A percentile compares a stretch with the other conserved stretches of the same genome.
These are phyloP conservation scores for Scenedesmus sp. DNA, from an alignment of 163 green algal species.

Conservation along the genomic window DNA sequence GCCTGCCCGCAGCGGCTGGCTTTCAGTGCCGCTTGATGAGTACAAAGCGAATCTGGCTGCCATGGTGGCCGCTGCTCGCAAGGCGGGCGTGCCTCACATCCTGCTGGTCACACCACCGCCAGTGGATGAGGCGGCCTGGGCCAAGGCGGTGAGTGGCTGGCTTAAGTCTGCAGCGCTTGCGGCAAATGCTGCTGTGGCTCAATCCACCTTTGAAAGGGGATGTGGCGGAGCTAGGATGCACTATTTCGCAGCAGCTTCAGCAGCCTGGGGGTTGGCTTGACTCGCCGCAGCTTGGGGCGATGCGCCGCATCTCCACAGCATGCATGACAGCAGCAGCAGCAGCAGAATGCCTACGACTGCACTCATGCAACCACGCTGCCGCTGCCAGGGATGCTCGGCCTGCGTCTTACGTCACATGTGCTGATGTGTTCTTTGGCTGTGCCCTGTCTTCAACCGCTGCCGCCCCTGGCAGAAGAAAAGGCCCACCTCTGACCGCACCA, in stretches of 20 bases:
- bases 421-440: neutral
- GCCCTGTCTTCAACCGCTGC: neutral
- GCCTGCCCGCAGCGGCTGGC: neutral
- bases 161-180: too few relatives aligned
- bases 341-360: too few relatives aligned
- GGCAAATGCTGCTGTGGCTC: too few relatives aligned
- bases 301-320: too few relatives aligned
- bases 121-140: conserved; percentile 68
- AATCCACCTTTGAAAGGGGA: too few relatives aligned
- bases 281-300: too few relatives aligned
- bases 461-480: neutral
- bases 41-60: conserved; percentile 79
- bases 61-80: conserved; percentile 72
- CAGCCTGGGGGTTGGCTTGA: too few relatives aligned
- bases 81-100: conserved; percentile 58
- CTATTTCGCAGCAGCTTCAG: too few relatives aligned
- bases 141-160: neutral
- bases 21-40: conserved; percentile 76
- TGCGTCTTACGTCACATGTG: neutral
- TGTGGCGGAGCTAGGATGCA: too few relatives aligned
- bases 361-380: too few relatives aligned
- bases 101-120: conserved; percentile 91
- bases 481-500: conserved; percentile 52
- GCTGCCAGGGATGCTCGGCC: too few relatives aligned
- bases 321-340: too few relatives aligned